These are phyloP conservation scores for Sclerotiophoma versabilis DNA, from an alignment of 2,329 filamentous ascomycete genomes.

Conservation along the genomic window DNA sequence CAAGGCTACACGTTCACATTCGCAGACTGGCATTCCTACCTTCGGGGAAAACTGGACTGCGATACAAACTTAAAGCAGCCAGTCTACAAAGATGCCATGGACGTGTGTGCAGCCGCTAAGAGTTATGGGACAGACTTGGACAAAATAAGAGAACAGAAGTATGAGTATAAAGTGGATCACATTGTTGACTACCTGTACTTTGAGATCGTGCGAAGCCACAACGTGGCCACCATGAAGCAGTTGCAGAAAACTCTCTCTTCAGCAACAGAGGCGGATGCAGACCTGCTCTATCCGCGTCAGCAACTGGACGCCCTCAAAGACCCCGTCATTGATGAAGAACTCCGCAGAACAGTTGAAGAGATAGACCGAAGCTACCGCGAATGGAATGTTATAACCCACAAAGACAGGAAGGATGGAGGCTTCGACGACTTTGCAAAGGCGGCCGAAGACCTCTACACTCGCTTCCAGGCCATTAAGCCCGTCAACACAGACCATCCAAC, in stretches of 20 bases:
- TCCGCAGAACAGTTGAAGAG: slow-evolving; percentile 4
- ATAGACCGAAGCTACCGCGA: slow-evolving; percentile 1
- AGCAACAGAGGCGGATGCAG: slow-evolving; percentile 29
- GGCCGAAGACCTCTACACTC: slow-evolving; percentile 28
- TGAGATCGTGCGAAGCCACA: slow-evolving; percentile 54
- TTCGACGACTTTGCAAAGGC: slow-evolving; percentile 19
- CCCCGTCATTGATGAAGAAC: slow-evolving; percentile 17
- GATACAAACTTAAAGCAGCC: slow-evolving; percentile 61
- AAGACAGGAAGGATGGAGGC: background rate
- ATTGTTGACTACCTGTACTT: slow-evolving; percentile 71
- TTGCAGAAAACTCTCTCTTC: slow-evolving; percentile 32
- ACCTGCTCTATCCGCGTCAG: slow-evolving; percentile 24
- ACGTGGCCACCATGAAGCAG: slow-evolving; percentile 37
- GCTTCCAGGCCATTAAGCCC: slow-evolving; percentile 32
- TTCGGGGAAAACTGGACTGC: slow-evolving; percentile 59
- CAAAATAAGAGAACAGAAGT: slow-evolving; percentile 28
- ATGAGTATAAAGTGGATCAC: slow-evolving; percentile 48
- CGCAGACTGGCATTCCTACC: slow-evolving; percentile 57
- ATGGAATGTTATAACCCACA: slow-evolving; percentile 18
- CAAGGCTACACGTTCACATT: slow-evolving; percentile 59
- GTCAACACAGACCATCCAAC: slow-evolving; percentile 12
- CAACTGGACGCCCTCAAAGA: slow-evolving; percentile 1
- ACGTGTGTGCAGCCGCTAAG: slow-evolving; percentile 27
- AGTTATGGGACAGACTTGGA: slow-evolving; percentile 21
- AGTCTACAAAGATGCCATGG: slow-evolving; percentile 44